A percentile compares a stretch with the other conserved stretches of the same genome.
These are phyloP conservation scores for Selaginella tamariscina DNA, from an alignment of 75 land plant genomes.

Conservation along the genomic window DNA sequence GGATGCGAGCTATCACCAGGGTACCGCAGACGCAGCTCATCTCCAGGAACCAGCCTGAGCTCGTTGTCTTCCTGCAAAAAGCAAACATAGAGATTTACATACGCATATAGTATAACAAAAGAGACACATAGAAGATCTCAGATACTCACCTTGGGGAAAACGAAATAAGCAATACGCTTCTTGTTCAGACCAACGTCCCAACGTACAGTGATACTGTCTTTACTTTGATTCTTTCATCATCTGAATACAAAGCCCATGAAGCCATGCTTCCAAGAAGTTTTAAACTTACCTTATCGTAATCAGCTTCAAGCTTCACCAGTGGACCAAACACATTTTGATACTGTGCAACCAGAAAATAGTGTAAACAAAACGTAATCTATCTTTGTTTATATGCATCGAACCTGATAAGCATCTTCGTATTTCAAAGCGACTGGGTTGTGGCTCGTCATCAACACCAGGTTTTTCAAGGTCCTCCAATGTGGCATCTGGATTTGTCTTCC, in stretches of 20 bases:
- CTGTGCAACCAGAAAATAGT: constrained; percentile 30
- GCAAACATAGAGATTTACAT: not conserved
- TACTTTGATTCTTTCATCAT: constrained; percentile 99
- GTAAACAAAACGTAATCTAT: not conserved
- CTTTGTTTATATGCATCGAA: not conserved
- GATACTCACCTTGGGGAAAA: constrained; percentile 77
- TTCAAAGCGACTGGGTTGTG: constrained; percentile 87
- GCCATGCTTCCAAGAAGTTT: too few relatives aligned
- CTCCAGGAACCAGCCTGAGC: constrained; percentile 92
- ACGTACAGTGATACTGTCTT: constrained; percentile 87
- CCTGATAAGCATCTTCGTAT: constrained; percentile 99
- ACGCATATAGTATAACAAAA: too few relatives aligned
- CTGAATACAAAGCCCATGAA: constrained; percentile 25
- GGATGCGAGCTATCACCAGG: constrained; percentile 92
- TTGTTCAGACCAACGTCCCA: constrained; percentile 99
- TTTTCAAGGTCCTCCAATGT: constrained; percentile 97
- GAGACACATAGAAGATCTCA: not conserved
- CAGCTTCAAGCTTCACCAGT: constrained; percentile 92
- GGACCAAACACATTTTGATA: constrained; percentile 99
- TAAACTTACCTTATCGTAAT: constrained; percentile 81
- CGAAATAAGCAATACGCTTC: constrained; percentile 96
- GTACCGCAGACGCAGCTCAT: constrained; percentile 89
- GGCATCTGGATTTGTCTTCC: constrained; percentile 98
- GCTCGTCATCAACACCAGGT: constrained; percentile 99
- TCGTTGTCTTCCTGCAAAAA: constrained; percentile 87